Conservation (phyloP, 768 basidiomycete species). For the Hemileccinum rubropunctum region DNA sequence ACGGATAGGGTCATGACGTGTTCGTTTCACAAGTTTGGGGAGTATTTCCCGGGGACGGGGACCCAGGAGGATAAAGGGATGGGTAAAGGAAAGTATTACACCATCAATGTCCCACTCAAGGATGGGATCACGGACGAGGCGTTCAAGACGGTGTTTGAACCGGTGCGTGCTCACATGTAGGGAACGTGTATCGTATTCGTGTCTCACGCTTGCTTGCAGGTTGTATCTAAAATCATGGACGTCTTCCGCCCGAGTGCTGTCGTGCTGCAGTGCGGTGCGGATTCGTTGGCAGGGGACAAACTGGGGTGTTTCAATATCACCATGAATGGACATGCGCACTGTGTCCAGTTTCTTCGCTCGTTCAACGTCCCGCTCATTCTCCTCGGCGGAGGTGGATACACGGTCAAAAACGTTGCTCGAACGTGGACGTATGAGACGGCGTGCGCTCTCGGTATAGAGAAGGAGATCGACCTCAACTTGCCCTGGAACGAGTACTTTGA, state of each 20-base stretch:
- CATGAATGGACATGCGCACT: conserved; percentile 92
- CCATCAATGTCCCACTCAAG: conserved; percentile 89
- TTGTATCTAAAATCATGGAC: conserved; percentile 81
- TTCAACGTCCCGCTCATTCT: conserved; percentile 86
- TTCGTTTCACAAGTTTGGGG: conserved; percentile 96
- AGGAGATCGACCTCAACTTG: conserved; percentile 71
- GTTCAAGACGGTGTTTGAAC: conserved; percentile 87
- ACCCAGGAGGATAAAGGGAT: conserved; percentile 84
- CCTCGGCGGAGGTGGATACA: conserved; percentile 95
- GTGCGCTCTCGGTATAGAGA: conserved; percentile 84
- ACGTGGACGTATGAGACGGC: conserved; percentile 98
- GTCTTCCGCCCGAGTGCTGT: conserved; percentile 86
- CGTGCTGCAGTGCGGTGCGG: conserved; percentile 93
- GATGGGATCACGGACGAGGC: conserved; percentile 93
- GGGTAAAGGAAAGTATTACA: conserved; percentile 81
- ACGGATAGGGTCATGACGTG: conserved; percentile 97
- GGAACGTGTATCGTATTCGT: neutral
- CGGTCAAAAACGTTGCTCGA: conserved; percentile 92
- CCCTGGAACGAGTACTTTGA: conserved; percentile 93
- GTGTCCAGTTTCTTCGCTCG: conserved; percentile 80
- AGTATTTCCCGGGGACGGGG: conserved; percentile 73
- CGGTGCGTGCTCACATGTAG: conserved; percentile 51
- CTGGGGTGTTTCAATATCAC: conserved; percentile 95
- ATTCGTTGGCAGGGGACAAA: conserved; percentile 93
- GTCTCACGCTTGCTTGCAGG: conserved; percentile 39